Conservation (phyloP, 2,329 filamentous ascomycete genomes). For the Fusarium equiseti region DNA sequence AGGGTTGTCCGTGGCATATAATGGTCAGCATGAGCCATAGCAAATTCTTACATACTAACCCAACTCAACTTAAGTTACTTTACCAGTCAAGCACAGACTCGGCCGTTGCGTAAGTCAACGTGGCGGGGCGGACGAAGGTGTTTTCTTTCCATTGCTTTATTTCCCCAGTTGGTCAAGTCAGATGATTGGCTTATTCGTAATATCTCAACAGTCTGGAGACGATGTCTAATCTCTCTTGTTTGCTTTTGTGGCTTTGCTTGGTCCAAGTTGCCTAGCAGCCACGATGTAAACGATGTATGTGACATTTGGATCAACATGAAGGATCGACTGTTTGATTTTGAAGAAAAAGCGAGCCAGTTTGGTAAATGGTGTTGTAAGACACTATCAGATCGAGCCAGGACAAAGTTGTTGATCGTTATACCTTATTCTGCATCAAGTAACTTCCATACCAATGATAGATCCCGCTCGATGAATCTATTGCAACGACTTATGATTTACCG, state of each 20-base stretch:
- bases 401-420: not conserved
- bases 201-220: not conserved
- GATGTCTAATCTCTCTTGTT: constrained; percentile 11
- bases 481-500: not conserved
- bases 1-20: not conserved
- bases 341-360: not conserved
- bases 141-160: not conserved
- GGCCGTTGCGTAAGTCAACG: constrained; percentile 22
- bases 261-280: constrained; percentile 22
- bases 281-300: constrained; percentile 5
- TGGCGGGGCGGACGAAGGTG: constrained; percentile 23
- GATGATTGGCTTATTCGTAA: constrained; percentile 26
- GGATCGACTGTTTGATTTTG: constrained; percentile 4
- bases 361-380: not conserved
- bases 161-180: not conserved
- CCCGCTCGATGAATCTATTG: not conserved
- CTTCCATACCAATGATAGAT: not conserved
- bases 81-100: constrained; percentile 22
- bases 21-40: not conserved
- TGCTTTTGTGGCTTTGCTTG: constrained; percentile 13
- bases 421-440: not conserved
- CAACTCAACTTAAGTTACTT: not conserved
- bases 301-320: constrained; percentile 32
- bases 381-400: not conserved
- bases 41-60: constrained; percentile 3